Base-by-base conservation (phyloP, 2,329 filamentous ascomycete genomes). In the Hortaea sp. region DNA sequence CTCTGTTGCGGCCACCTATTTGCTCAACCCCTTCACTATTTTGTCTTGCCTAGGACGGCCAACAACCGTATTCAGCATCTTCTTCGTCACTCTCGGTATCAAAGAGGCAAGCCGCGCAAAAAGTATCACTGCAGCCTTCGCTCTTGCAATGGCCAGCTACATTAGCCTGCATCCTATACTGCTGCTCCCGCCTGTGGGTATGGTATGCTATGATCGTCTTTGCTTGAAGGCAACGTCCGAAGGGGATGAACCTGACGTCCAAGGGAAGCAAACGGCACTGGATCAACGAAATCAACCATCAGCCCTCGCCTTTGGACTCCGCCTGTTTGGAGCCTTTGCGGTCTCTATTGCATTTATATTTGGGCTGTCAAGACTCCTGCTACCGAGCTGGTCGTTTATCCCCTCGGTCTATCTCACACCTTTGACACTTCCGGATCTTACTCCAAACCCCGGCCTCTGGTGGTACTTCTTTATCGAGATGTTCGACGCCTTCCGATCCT, bases 391-490 rank as follows among this genome's bases (percentile, higher is more conserved):
- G 85, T 82, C 89, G 51, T 98, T 97, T 60, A 67, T 97, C 13
- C 68, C 76, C 6, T 88, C 88, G 13, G 95, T 92, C 0, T 98
- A 98, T 66, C 88, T 90, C 56, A 87, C 94, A 41, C 89, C 95
- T 57, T 76, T 98, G 34, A 81, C 92, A 1, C 77, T 98, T 2
- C 87, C 88, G 6, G 92, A 98, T 62, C 75, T 98, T 37, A 94
- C 90, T 0, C 92, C 92, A 9, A 98, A 97, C 55, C 85, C 94
- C 29, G 92, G 92, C 1, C 74, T 98, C 1, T 98, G 92, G 92
- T 98, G 92, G 92, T 98, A 98, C 68, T 98, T 98, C 69, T 97
- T 98, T 63, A 94, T 94, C 56, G 90, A 98, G 64, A 98, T 98
- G 81, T 98, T 98, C 64, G 92, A 98, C 68, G 90, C 89, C 1